Base-by-base conservation (phyloP, 2,329 filamentous ascomycete species). In the Monosporascus sp. region DNA sequence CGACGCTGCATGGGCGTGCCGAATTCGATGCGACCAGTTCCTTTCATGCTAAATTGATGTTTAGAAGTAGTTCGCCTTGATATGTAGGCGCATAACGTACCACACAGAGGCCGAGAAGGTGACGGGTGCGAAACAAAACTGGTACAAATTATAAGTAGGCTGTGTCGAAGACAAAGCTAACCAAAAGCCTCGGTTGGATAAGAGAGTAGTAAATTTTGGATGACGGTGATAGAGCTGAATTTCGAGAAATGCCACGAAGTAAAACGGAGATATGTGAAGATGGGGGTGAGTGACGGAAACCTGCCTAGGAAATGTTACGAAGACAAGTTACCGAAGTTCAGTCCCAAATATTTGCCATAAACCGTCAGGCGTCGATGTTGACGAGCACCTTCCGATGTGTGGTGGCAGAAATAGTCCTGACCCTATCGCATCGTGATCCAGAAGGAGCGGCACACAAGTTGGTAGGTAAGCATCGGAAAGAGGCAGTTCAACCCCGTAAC, bases 1-100 rank as follows among this genome's bases (percentile, higher is more conserved):
- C 74, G 73, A 56, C 74, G 75, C 50, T 78, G 70, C 79, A 82
- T 82, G 50, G 55, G 53, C 55, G 38, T 15, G 11, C 49, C 17
- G 50, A 37, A 20, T 37, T 35, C 41, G 18, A 48, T 22, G 22
- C 5, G 31, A 2, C 31, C 31, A 14, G 31, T 14, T 35, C 31
- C 9, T 35, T 35, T 35, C 9, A 35, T 35, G 31, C 11, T 35
- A 35, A 5, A 5, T 35, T 35, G 31, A 35, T 35, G 31, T 35
- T 35, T 5, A 14, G 31, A 14, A 35, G 31, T 48, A 48, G 37
- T 46, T 9, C 41, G 24, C 35, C 35, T 51, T 22, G 20, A 45
- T 55, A 55, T 47, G 35, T 22, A 46, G 22, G 22, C 28, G n/a
- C 14, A 46, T 7, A 31, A 31, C 11, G 7, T 9, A 14, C 14